Evolutionary conservation across 2,329 filamentous ascomycete species (phyloP), one percentile per base, ranked within the genome.

Genomic region (Cryphonectria carpinicola): DNA sequence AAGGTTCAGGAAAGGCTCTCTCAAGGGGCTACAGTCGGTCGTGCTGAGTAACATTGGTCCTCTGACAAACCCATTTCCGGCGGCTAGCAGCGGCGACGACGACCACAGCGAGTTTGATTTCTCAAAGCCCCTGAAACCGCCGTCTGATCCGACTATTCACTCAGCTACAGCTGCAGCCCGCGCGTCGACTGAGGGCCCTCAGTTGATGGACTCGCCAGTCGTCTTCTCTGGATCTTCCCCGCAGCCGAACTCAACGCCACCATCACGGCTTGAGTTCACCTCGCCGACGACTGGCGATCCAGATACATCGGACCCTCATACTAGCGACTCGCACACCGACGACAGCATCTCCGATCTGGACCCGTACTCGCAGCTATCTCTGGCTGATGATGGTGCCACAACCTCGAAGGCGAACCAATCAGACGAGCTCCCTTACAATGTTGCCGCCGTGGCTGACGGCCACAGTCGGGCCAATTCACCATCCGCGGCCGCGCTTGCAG

Each of bases 1-100:
- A n/a, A 72, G 71, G 8, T 70, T 77, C 11, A 76, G 72, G 67
- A 73, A 74, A 62, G 66, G 66, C 2, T 69, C 73, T 25, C 70
- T 73, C 3, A 77, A 74, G 61, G 75, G 74, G 37, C 72, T 77
- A 7, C 70, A 71, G 17, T 71, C 72, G 32, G 71, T 76, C 56
- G 73, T 73, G 4, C 65, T 70, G 28, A 66, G 58, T 8, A 68
- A 72, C 11, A 35, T 67, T 0, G 70, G 58, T 11, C 73, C 73
- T 8, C 62, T 68, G 58, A 71, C 74, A 8, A 73, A 68, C 62
- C 70, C 72, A 2, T 66, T 72, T 7, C 70, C 70, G 10, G 49
- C 56, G 5, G 43, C 39, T 11, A 58, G 64, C 13, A 67, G 63
- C 22, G 65, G 61, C 11, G 41, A 66, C 25, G 62, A 66, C 25